These are phyloP conservation scores for Tylopilus felleus DNA, from an alignment of 768 basidiomycete genomes.

Conservation along the genomic window DNA sequence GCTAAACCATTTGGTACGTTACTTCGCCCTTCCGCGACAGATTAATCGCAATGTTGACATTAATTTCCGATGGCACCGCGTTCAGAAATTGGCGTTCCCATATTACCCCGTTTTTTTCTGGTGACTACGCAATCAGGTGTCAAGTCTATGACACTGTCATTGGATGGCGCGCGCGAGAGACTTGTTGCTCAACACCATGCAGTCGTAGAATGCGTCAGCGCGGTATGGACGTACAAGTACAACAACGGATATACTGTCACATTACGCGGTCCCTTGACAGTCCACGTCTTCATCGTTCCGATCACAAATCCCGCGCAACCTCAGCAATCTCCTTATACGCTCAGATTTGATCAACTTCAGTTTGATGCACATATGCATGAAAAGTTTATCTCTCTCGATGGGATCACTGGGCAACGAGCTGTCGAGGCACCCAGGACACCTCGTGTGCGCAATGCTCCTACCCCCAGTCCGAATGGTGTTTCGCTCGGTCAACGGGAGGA, in stretches of 20 bases:
- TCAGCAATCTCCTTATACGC: conserved; percentile 28
- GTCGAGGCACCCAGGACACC: conserved; percentile 42
- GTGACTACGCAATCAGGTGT: conserved; percentile 84
- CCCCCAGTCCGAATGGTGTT: conserved; percentile 33
- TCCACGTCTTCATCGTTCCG: conserved; percentile 47
- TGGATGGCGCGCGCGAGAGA: conserved; percentile 76
- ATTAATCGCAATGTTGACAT: conserved; percentile 2
- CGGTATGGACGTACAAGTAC: conserved; percentile 82
- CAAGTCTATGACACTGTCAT: conserved; percentile 73
- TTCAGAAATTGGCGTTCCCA: conserved; percentile 75
- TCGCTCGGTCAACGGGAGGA: conserved; percentile 39
- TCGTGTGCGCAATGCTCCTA: conserved; percentile 30
- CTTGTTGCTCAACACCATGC: conserved; percentile 42
- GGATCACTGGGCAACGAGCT: conserved; percentile 50
- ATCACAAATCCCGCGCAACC: conserved; percentile 13
- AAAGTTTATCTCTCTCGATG: conserved; percentile 68
- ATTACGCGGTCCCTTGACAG: conserved; percentile 70
- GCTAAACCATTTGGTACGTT: conserved; percentile 79
- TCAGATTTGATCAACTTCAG: conserved; percentile 70
- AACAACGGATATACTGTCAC: conserved; percentile 76
- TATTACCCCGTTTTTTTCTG: conserved; percentile 80
- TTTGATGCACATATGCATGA: conserved; percentile 75
- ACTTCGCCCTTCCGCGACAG: conserved; percentile 8
- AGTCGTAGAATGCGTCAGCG: conserved; percentile 67
- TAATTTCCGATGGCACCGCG: conserved; percentile 10